Percentiles rank a stretch among this genome's conserved stretches.
These are phyloP conservation scores for Onygena corvina DNA, from an alignment of 2,329 filamentous ascomycete genomes.

Conservation along the genomic window DNA sequence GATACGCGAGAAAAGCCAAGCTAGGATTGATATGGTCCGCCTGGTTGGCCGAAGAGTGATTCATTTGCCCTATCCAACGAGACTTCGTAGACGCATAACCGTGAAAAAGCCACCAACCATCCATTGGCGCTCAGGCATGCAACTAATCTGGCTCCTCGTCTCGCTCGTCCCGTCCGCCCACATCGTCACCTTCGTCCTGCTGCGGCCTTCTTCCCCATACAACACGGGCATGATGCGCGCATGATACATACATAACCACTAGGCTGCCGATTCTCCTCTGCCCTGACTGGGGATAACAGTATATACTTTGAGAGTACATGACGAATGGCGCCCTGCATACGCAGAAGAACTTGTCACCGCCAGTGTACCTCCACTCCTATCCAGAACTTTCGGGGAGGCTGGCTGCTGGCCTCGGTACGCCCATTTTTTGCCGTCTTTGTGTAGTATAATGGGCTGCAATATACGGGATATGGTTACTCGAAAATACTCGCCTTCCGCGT, in stretches of 20 bases:
- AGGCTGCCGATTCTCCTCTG: background rate
- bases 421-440: background rate
- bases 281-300: background rate
- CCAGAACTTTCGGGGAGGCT: background rate
- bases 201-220: slow-evolving; percentile 4
- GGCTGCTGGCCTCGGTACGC: background rate
- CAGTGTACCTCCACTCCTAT: background rate
- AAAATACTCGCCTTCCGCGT: background rate
- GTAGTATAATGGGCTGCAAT: background rate
- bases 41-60: slow-evolving; percentile 2
- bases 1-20: too few species aligned
- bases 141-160: background rate
- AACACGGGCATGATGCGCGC: background rate
- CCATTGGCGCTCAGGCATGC: slow-evolving; percentile 2
- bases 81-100: background rate
- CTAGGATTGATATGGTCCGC: background rate
- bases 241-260: background rate
- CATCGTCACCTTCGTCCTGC: background rate
- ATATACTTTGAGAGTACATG: slow-evolving; percentile 1
- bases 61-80: background rate
- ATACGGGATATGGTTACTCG: background rate
- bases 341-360: slow-evolving; percentile 3
- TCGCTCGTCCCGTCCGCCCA: background rate
- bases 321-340: slow-evolving; percentile 1
- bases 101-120: background rate